These are phyloP conservation scores for Annulohypoxylon maeteangense DNA, from an alignment of 495 filamentous ascomycete species.

Conservation along the genomic window DNA sequence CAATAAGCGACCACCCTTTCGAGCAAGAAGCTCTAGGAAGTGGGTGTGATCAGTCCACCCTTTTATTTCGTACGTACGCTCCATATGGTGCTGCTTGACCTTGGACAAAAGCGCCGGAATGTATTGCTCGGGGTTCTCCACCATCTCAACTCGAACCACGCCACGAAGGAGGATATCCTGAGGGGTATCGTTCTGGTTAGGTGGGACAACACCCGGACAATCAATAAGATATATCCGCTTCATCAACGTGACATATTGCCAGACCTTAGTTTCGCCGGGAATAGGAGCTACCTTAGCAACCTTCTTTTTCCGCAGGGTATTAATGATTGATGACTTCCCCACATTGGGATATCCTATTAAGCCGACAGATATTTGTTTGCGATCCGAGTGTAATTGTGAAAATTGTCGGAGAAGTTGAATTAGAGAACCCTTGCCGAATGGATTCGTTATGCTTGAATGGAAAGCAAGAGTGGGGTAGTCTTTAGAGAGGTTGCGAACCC, in stretches of 20 bases:
- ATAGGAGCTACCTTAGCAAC: conserved; percentile 96
- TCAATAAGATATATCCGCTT: conserved; percentile 97
- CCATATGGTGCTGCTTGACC: conserved; percentile 86
- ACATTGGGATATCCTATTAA: conserved; percentile 89
- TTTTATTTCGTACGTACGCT: conserved; percentile 90
- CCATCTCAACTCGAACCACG: conserved; percentile 92
- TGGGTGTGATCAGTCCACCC: conserved; percentile 77
- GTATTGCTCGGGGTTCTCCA: conserved; percentile 95
- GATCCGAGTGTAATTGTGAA: conserved; percentile 85
- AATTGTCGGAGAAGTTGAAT: conserved; percentile 88
- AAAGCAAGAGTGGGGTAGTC: conserved; percentile 95
- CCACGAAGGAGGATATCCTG: conserved; percentile 92
- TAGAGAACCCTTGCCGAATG: conserved; percentile 84
- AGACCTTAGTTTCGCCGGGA: conserved; percentile 94
- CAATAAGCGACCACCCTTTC: conserved; percentile 86
- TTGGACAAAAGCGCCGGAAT: conserved; percentile 82
- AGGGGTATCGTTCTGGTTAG: conserved; percentile 79
- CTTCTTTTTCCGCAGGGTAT: conserved; percentile 89
- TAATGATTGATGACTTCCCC: conserved; percentile 93
- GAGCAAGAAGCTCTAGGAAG: conserved; percentile 86
- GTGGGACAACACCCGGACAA: conserved; percentile 94
- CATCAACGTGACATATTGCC: conserved; percentile 98
- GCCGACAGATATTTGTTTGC: conserved; percentile 91
- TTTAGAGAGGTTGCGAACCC: conserved; percentile 82
- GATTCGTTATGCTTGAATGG: conserved; percentile 91